Conservation (phyloP, 2,329 filamentous ascomycete species). For the Colletotrichum sp. region DNA sequence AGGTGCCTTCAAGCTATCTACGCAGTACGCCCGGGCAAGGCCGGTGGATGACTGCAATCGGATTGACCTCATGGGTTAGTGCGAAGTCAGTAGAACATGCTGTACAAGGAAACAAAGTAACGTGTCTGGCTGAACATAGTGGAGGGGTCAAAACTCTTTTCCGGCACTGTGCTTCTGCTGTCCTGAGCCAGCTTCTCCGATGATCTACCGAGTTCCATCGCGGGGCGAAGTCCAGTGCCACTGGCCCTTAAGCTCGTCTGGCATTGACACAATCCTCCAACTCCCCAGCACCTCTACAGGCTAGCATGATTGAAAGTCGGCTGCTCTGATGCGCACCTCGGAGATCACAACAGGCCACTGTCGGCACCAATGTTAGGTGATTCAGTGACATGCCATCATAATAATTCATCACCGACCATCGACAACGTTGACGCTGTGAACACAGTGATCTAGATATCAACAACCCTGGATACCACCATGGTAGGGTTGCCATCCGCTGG, state of each 20-base stretch:
- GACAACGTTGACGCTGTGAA: neutral
- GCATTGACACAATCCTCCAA: neutral
- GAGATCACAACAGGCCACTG: neutral
- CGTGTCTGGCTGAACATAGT: neutral
- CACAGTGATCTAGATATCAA: neutral
- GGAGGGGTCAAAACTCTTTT: neutral
- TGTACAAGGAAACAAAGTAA: neutral
- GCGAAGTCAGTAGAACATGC: too few species aligned
- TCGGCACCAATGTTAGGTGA: neutral
- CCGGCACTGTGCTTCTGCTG: neutral
- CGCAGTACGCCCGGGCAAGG: too few species aligned
- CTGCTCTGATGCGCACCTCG: neutral
- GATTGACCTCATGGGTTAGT: neutral
- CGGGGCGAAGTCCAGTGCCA: neutral
- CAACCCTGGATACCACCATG: neutral
- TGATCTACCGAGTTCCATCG: conserved; percentile 18
- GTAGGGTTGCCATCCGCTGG: neutral
- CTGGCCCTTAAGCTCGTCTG: neutral
- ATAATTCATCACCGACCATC: neutral
- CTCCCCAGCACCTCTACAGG: neutral
- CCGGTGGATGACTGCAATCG: neutral
- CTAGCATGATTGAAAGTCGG: neutral
- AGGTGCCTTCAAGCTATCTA: neutral
- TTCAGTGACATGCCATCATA: neutral
- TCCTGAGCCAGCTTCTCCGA: neutral